A percentile compares a stretch with the other conserved stretches of the same genome.
phyloP scores from a whole-genome alignment of 768 basidiomycete genomes.

The Hortiboletus flavorubellus region DNA sequence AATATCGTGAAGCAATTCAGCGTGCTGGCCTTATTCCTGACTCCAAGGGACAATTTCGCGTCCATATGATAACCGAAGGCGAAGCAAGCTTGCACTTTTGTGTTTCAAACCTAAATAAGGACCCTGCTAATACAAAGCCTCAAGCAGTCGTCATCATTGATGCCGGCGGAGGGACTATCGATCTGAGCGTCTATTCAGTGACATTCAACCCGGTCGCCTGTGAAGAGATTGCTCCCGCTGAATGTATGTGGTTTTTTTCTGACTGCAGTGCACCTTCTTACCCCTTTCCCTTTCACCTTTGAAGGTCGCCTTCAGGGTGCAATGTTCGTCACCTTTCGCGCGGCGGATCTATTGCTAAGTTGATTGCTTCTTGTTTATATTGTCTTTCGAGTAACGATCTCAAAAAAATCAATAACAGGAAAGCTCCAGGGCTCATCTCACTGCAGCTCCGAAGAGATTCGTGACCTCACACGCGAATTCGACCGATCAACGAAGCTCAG shows the following conservation, averaged over 20 bases:
- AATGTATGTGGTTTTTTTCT: constrained; percentile 15
- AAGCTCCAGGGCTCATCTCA: constrained; percentile 5
- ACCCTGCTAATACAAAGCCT: constrained; percentile 15
- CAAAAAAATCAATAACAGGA: not conserved
- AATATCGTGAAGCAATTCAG: constrained; percentile 21
- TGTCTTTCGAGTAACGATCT: not conserved
- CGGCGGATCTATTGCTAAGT: constrained; percentile 35
- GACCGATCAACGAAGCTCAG: constrained; percentile 9
- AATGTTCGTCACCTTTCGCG: constrained; percentile 43
- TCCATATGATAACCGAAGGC: constrained; percentile 24
- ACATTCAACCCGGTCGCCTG: constrained; percentile 20
- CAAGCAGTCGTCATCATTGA: constrained; percentile 41
- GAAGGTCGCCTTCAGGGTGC: constrained; percentile 45
- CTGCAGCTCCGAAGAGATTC: constrained; percentile 1
- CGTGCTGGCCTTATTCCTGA: constrained; percentile 21
- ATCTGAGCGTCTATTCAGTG: constrained; percentile 35
- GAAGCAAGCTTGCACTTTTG: constrained; percentile 33
- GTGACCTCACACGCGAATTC: constrained; percentile 1
- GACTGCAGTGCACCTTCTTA: not conserved
- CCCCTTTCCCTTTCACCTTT: not conserved
- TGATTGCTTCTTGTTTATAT: not conserved
- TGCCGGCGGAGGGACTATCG: constrained; percentile 38
- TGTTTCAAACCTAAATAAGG: constrained; percentile 36
- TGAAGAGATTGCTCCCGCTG: constrained; percentile 32
- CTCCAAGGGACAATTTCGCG: constrained; percentile 6